Evolutionary conservation across 306 rosid genomes (phyloP).

Genomic region (Ormosia emarginata): DNA sequence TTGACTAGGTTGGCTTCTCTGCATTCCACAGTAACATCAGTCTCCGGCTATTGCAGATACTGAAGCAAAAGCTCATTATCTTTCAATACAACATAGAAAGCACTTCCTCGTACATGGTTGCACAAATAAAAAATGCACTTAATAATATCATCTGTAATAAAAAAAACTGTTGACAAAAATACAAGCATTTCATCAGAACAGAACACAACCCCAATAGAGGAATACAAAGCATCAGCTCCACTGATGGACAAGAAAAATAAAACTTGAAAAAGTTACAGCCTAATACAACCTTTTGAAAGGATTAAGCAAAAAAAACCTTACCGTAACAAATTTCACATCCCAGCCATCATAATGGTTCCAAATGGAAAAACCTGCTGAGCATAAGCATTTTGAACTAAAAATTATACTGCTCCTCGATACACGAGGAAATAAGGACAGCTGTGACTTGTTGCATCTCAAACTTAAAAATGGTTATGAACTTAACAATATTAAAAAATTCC

Average conservation of each 20-base stretch:
- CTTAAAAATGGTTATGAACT: constrained; percentile 24
- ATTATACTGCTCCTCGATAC: not conserved
- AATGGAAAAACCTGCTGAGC: not conserved
- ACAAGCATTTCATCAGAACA: not conserved
- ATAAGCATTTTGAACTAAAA: constrained; percentile 3
- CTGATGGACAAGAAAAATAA: not conserved
- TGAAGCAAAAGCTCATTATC: not conserved
- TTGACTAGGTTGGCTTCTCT: not conserved
- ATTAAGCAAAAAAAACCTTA: not conserved
- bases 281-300: not conserved
- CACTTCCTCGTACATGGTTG: not conserved
- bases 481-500: constrained; percentile 32
- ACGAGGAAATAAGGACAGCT: constrained; percentile 7
- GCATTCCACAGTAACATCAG: not conserved
- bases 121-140: not conserved
- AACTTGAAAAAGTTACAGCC: not conserved
- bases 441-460: constrained; percentile 35
- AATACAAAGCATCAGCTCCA: constrained; percentile 6
- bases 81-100: not conserved
- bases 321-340: not conserved
- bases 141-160: not conserved
- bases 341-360: not conserved
- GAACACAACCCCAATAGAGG: not conserved
- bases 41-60: not conserved
- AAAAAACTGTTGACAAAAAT: not conserved